Evolutionary conservation across 805 yeast species (phyloP), one percentile per base, ranked within the genome.

Genomic region (Wickerhamomyces sydowiorum): DNA sequence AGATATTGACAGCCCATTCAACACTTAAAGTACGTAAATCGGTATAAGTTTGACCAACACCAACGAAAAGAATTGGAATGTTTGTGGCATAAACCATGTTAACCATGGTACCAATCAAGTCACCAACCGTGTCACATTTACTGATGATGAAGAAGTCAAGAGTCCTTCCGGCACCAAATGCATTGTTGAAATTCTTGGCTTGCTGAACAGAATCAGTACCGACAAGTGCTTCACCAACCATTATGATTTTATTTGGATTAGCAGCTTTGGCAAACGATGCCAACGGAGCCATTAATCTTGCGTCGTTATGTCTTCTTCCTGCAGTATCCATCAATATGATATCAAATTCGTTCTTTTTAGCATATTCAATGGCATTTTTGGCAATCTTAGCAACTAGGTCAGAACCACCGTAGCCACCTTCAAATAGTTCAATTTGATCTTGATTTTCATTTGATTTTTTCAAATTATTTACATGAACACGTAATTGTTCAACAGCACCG

Each of bases 191-290:
- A 60, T 93, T 90, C 40, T 78, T 78, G 0, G 98, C 98, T 62
- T 91, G 99, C 62, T 85, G 85, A 3, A 93, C 97, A 1, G 97
- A 87, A 60, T 91, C 99, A 0, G 98, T 90, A 15, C 99, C 99
- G 1, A 91, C 98, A 30, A 91, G 69, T 0, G 99, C 99, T 64
- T 91, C 99, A 33, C 97, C 98, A 17, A 91, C 99, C 98, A 93
- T 93, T 57, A 91, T 90, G 54, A 91, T 91, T 61, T 87, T 91
- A 64, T 91, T 93, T 1, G 98, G 99, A 38, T 87, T 75, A 3
- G 98, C 98, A 38, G 95, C 90, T 54, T 86, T 88, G 15, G 97
- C 98, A 62, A 91, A 91, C 42, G 91, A 87, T 52, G 89, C 95
- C 50, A 91, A 67, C 7, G 97, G 96, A 0, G 96, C 91, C 99